These are phyloP conservation scores for Syncephalastrum racemosum DNA, from an alignment of 371 early-diverging fungal species.

Conservation along the genomic window DNA sequence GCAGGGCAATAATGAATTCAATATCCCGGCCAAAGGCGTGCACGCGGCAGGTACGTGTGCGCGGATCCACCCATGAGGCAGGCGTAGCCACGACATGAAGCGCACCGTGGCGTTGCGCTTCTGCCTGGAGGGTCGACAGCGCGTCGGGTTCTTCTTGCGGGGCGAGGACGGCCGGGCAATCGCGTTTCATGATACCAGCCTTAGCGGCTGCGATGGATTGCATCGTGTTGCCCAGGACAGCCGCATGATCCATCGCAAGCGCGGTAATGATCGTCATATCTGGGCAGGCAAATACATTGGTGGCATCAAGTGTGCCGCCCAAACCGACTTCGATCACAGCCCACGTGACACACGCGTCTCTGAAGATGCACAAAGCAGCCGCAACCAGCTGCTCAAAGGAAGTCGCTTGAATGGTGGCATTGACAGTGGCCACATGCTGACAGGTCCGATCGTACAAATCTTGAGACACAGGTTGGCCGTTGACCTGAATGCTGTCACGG, in stretches of 20 bases:
- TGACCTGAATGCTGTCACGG: slow-evolving; percentile 64
- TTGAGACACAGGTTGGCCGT: slow-evolving; percentile 44
- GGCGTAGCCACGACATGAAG: slow-evolving; percentile 21
- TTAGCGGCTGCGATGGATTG: slow-evolving; percentile 74
- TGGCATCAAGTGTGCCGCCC: slow-evolving; percentile 82
- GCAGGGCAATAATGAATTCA: slow-evolving; percentile 50
- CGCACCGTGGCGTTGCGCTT: slow-evolving; percentile 36
- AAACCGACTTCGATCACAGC: slow-evolving; percentile 83
- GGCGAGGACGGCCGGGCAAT: slow-evolving; percentile 51
- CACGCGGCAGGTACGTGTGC: too few relatives aligned
- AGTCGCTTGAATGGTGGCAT: slow-evolving; percentile 26
- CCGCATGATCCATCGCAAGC: slow-evolving; percentile 76
- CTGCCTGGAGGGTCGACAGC: slow-evolving; percentile 27
- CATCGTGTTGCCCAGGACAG: slow-evolving; percentile 67
- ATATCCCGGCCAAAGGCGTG: background rate
- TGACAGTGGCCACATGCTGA: slow-evolving; percentile 29
- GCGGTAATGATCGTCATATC: slow-evolving; percentile 60
- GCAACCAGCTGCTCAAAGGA: slow-evolving; percentile 70
- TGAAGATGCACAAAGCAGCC: slow-evolving; percentile 59
- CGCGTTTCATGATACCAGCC: slow-evolving; percentile 71
- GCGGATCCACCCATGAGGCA: slow-evolving; percentile 7
- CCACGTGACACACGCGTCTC: slow-evolving; percentile 52
- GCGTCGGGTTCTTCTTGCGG: slow-evolving; percentile 49
- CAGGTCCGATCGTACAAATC: slow-evolving; percentile 33
- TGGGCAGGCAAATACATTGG: slow-evolving; percentile 67